Conservation (phyloP, 768 basidiomycete species). For the Tulasnella sp. region DNA sequence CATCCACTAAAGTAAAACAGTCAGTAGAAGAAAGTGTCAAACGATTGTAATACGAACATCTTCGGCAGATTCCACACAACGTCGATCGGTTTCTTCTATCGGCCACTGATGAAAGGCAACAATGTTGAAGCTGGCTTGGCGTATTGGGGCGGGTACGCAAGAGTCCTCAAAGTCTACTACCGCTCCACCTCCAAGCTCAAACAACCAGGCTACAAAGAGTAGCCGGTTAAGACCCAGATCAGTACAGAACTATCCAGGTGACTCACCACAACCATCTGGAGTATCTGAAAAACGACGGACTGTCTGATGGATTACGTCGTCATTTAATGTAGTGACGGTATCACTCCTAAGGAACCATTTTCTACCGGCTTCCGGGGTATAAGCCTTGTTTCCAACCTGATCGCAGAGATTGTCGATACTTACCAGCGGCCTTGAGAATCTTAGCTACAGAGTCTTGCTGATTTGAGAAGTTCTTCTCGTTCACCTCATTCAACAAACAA, state of each 20-base stretch:
- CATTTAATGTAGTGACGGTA: constrained; percentile 68
- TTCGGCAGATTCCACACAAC: constrained; percentile 73
- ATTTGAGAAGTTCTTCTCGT: constrained; percentile 76
- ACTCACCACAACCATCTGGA: constrained; percentile 84
- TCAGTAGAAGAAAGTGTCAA: background rate
- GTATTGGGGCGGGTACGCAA: constrained; percentile 63
- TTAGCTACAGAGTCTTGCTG: constrained; percentile 91
- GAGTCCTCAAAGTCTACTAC: constrained; percentile 52
- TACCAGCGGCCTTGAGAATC: constrained; percentile 73
- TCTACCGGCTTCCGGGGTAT: constrained; percentile 42
- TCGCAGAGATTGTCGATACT: constrained; percentile 18
- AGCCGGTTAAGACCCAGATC: constrained; percentile 1
- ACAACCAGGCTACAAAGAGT: constrained; percentile 60
- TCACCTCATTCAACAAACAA: constrained; percentile 78
- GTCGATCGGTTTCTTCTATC: constrained; percentile 62
- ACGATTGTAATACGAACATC: constrained; percentile 36
- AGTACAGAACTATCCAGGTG: background rate
- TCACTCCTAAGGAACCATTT: constrained; percentile 89
- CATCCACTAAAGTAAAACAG: constrained; percentile 49
- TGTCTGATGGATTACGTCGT: constrained; percentile 74
- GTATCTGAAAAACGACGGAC: constrained; percentile 69
- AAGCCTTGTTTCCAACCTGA: background rate
- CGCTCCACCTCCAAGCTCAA: constrained; percentile 79
- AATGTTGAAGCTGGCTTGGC: constrained; percentile 71
- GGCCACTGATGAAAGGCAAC: constrained; percentile 91